phyloP scores from a whole-genome alignment of 495 filamentous ascomycete genomes.

The Chaetomidium leptoderma region DNA sequence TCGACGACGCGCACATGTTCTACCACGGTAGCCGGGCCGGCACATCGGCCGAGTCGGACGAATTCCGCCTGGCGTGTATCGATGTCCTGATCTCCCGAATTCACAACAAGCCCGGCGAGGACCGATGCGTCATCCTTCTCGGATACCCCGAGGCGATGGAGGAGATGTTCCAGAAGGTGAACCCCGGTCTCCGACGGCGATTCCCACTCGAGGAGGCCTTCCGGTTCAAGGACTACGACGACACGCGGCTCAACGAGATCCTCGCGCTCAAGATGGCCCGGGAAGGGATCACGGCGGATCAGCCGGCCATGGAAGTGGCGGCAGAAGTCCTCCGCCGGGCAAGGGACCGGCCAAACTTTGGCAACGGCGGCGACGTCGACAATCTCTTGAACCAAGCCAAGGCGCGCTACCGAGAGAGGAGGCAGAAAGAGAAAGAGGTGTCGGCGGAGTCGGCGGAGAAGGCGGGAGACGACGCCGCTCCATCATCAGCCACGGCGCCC shows the following conservation, averaged over 20 bases:
- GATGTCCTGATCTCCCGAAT: conserved; percentile 73
- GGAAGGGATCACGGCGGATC: conserved; percentile 40
- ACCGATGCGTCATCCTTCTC: conserved; percentile 66
- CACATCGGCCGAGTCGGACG: conserved; percentile 31
- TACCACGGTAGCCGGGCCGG: neutral
- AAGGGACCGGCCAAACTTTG: conserved; percentile 50
- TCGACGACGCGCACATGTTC: conserved; percentile 63
- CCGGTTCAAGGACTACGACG: conserved; percentile 60
- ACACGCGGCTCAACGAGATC: conserved; percentile 52
- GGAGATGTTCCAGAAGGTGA: conserved; percentile 69
- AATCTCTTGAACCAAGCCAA: conserved; percentile 58
- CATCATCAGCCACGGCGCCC: too few relatives aligned
- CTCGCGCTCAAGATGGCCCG: conserved; percentile 50
- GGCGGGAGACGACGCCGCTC: too few relatives aligned
- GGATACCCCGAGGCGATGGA: conserved; percentile 69
- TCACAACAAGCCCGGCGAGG: conserved; percentile 65
- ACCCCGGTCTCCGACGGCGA: conserved; percentile 63
- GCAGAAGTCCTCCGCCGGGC: conserved; percentile 43
- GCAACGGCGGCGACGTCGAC: conserved; percentile 59
- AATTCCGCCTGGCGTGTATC: conserved; percentile 55
- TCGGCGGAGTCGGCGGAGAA: too few relatives aligned
- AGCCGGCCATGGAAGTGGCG: conserved; percentile 41
- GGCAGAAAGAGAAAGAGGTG: neutral
- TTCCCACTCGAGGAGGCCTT: conserved; percentile 63
- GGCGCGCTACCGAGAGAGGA: conserved; percentile 47